phyloP scores from a whole-genome alignment of 768 basidiomycete genomes.

The Rhizopogon vesiculosus region DNA sequence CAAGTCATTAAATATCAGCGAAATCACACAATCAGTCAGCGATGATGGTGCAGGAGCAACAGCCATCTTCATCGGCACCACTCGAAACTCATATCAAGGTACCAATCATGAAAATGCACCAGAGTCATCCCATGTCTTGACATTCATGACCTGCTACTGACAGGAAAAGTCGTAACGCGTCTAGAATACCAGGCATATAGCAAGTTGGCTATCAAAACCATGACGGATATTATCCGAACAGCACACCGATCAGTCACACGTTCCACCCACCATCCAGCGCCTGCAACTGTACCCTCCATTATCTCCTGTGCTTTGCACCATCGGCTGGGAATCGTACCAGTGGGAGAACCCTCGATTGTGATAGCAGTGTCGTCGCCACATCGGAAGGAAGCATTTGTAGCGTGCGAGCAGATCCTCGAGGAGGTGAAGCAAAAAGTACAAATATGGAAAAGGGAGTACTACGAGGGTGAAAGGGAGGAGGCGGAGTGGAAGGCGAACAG shows the following conservation, averaged over 20 bases:
- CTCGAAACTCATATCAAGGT: slow-evolving; percentile 85
- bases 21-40: slow-evolving; percentile 58
- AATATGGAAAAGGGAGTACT: slow-evolving; percentile 91
- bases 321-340: slow-evolving; percentile 71
- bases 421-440: slow-evolving; percentile 78
- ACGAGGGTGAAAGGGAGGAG: slow-evolving; percentile 58
- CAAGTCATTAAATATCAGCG: slow-evolving; percentile 47
- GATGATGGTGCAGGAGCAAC: slow-evolving; percentile 67
- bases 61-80: slow-evolving; percentile 79
- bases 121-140: slow-evolving; percentile 6
- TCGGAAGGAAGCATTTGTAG: slow-evolving; percentile 73
- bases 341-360: slow-evolving; percentile 79
- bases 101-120: slow-evolving; percentile 1
- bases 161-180: slow-evolving; percentile 67
- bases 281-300: slow-evolving; percentile 28
- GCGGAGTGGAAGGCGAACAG: slow-evolving; percentile 71
- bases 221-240: slow-evolving; percentile 52
- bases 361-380: slow-evolving; percentile 84
- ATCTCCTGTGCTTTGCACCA: slow-evolving; percentile 67
- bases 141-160: slow-evolving; percentile 3
- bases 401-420: slow-evolving; percentile 82
- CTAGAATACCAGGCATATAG: slow-evolving; percentile 85
- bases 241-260: slow-evolving; percentile 37
- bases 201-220: slow-evolving; percentile 74
- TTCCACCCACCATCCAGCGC: slow-evolving; percentile 36